A percentile compares a stretch with the other conserved stretches of the same genome.
phyloP scores from a whole-genome alignment of 2,329 filamentous ascomycete genomes.

The Fusarium chlamydosporum region DNA sequence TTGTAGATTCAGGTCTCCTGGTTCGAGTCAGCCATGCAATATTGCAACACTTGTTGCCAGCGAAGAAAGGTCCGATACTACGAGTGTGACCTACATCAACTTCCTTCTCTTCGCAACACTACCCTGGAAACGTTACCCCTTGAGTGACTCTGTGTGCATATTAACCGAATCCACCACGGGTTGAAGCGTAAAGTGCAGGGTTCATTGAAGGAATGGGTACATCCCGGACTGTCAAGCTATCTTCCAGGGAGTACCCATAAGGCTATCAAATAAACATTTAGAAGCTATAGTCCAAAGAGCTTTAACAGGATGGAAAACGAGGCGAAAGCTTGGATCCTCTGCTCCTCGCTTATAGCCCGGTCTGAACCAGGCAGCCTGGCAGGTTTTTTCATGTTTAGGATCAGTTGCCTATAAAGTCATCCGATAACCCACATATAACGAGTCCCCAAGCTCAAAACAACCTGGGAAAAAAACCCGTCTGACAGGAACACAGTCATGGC shows the following conservation, averaged over 20 bases:
- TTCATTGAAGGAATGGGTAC: conserved; percentile 10
- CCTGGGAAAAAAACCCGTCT: conserved; percentile 11
- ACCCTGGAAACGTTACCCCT: background rate
- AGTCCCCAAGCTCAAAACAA: conserved; percentile 15
- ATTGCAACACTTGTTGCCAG: background rate
- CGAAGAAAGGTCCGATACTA: background rate
- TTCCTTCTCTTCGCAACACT: conserved; percentile 5
- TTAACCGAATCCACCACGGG: conserved; percentile 1
- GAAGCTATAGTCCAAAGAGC: background rate
- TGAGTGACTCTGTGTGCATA: conserved; percentile 2
- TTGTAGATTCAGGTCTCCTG: background rate
- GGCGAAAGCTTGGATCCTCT: conserved; percentile 15
- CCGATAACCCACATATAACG: conserved; percentile 40
- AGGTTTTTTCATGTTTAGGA: conserved; percentile 10
- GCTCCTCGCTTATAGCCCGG: conserved; percentile 4
- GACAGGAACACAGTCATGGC: conserved; percentile 22
- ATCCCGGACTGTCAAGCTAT: conserved; percentile 7
- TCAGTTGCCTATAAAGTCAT: conserved; percentile 28
- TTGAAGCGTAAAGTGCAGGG: conserved; percentile 15
- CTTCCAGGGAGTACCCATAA: background rate
- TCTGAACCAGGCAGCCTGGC: background rate
- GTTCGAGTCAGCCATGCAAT: too few relatives aligned
- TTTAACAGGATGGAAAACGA: conserved; percentile 13
- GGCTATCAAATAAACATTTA: background rate
- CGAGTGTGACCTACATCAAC: background rate